These are phyloP conservation scores for Botrytis cinerea DNA, from an alignment of 2,329 filamentous ascomycete species.

Conservation along the genomic window DNA sequence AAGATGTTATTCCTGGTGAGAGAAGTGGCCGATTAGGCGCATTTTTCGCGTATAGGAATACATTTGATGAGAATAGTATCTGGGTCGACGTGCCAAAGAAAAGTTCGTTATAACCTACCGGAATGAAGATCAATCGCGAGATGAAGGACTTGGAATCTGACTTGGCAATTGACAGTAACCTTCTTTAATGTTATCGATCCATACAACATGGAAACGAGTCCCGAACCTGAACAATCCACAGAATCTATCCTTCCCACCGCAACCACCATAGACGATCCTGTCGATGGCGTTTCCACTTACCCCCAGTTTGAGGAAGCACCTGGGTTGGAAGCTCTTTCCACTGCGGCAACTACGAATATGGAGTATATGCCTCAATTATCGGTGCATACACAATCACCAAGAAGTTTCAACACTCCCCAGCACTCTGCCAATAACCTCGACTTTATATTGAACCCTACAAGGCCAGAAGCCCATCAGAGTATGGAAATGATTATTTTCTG, in stretches of 20 bases:
- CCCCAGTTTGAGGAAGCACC: slow-evolving; percentile 46
- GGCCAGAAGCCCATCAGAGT: slow-evolving; percentile 33
- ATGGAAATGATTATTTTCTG: neutral
- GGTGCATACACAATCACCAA: slow-evolving; percentile 30
- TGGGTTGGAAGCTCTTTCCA: slow-evolving; percentile 56
- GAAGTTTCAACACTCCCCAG: slow-evolving; percentile 31
- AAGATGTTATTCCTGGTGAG: slow-evolving; percentile 42
- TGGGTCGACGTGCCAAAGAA: slow-evolving; percentile 64
- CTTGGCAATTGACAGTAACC: slow-evolving; percentile 46
- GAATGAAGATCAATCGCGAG: neutral
- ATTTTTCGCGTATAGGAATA: slow-evolving; percentile 68
- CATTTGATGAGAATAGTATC: slow-evolving; percentile 59
- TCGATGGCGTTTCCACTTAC: slow-evolving; percentile 34
- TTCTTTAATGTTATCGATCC: slow-evolving; percentile 65
- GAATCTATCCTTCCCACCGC: slow-evolving; percentile 26
- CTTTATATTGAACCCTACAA: slow-evolving; percentile 53
- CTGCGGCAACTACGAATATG: slow-evolving; percentile 49
- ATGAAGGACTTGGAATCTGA: slow-evolving; percentile 33
- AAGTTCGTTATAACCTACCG: slow-evolving; percentile 43
- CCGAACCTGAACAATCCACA: slow-evolving; percentile 41
- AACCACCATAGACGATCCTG: slow-evolving; percentile 29
- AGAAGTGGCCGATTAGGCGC: slow-evolving; percentile 50
- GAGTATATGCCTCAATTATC: slow-evolving; percentile 40
- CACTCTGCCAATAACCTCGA: slow-evolving; percentile 50
- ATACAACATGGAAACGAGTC: slow-evolving; percentile 53